phyloP scores from a whole-genome alignment of 148 eudicot species.

The Salicornia ramosissima region DNA sequence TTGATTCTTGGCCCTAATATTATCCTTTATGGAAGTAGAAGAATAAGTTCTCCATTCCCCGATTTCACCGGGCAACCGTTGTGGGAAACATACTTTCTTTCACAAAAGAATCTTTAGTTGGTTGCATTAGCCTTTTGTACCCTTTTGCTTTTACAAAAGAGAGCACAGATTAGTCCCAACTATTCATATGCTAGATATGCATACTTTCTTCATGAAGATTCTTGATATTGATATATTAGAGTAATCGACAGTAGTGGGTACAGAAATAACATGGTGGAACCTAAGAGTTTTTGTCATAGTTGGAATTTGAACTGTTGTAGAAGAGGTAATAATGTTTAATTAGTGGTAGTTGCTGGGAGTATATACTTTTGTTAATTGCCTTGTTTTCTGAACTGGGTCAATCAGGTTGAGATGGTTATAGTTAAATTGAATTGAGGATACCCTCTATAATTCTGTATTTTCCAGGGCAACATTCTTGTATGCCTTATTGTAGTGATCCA shows the following conservation, averaged over 20 bases:
- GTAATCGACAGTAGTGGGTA: not conserved
- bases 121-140: not conserved
- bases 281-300: not conserved
- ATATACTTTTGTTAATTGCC: not conserved
- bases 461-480: too few species aligned
- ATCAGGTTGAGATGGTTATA: too few species aligned
- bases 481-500: too few species aligned
- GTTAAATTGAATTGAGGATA: too few species aligned
- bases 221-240: not conserved
- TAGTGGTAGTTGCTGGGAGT: slow-evolving; percentile 2
- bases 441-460: too few species aligned
- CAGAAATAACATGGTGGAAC: not conserved
- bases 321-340: not conserved
- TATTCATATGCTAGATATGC: not conserved
- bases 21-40: not conserved
- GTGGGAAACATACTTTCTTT: not conserved
- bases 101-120: not conserved
- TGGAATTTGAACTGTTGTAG: not conserved
- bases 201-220: not conserved
- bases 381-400: too few species aligned
- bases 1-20: not conserved
- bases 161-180: not conserved
- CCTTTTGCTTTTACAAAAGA: not conserved
- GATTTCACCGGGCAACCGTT: not conserved
- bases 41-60: not conserved